Evolutionary conservation across 441 rosid genomes (phyloP), one percentile per base, ranked within the genome.

Genomic region (Hypseocharis bilobata): DNA sequence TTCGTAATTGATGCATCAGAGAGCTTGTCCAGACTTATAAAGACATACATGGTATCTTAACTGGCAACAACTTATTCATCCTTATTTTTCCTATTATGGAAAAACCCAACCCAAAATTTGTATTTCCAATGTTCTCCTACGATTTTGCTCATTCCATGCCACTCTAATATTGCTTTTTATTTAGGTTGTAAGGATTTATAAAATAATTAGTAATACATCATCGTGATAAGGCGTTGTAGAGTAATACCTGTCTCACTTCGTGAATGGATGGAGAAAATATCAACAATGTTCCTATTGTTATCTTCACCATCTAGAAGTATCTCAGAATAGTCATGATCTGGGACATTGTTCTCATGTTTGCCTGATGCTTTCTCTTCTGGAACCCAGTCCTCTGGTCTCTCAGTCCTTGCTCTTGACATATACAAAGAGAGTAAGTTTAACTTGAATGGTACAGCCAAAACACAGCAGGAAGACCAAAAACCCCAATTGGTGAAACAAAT

Each of bases 381-480:
- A 69, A 86, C 96, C 98, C 96, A 92, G 29, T 89, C 98, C 74
- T 85, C 85, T 62, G 96, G 96, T 76, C 98, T 85, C 72, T 88
- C 85, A 22, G 79, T 76, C 79, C 96, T 84, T 51, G 76, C 70
- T 69, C 98, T 91, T 70, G 25, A 52, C 3, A 69, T 63, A 72
- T 32, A 64, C 38, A 67, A 60, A 70, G 59, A 69, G 66, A 30
- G 54, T 49, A 23, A 69, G 56, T n/a, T n/a, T n/a, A 70, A 56
- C 51, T 32, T 65, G 57, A 44, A 63, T 20, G 22, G 54, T 47
- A 7, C 54, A 16, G 20, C 51, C 1, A 4, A 14, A 44, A 44
- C 6, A 16, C 20, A 52, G 10, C 2, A 22, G 23, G 27, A 23
- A 51, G 4, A 22, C 25, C 3, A 51, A 8, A 51, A 57, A 63